Evolutionary conservation across 805 yeast species (phyloP).

Genomic region (Teunomyces cretensis): DNA sequence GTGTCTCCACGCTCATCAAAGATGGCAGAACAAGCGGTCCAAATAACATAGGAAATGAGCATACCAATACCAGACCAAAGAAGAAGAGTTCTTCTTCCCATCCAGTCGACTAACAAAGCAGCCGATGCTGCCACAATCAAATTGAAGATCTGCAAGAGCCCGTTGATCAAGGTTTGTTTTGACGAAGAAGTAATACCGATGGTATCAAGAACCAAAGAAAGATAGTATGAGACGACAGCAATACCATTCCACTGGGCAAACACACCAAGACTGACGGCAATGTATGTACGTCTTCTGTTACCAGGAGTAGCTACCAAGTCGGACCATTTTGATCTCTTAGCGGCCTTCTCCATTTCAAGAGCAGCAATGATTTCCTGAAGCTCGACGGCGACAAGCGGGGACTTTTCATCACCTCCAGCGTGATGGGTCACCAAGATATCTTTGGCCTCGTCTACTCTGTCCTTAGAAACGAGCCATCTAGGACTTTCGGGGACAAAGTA

Average conservation of each 20-base stretch:
- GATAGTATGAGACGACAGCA: conserved; percentile 51
- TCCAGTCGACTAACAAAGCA: conserved; percentile 14
- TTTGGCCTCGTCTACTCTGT: conserved; percentile 16
- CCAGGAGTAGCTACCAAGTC: conserved; percentile 23
- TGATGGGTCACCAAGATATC: conserved; percentile 7
- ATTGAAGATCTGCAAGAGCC: conserved; percentile 49
- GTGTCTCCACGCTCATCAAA: conserved; percentile 13
- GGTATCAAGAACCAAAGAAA: conserved; percentile 47
- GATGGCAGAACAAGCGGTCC: conserved; percentile 46
- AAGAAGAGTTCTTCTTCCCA: conserved; percentile 37
- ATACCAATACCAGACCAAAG: conserved; percentile 33
- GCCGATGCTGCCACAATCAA: conserved; percentile 26
- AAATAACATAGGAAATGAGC: conserved; percentile 37
- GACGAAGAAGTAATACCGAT: conserved; percentile 50
- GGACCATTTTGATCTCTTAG: neutral
- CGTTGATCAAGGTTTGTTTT: conserved; percentile 49
- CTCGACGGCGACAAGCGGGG: conserved; percentile 8
- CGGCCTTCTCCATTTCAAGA: conserved; percentile 3
- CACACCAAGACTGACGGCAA: conserved; percentile 30
- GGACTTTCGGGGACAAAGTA: conserved; percentile 33
- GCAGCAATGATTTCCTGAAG: conserved; percentile 4
- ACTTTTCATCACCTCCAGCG: conserved; percentile 5
- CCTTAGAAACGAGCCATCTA: conserved; percentile 20
- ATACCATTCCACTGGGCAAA: conserved; percentile 50
- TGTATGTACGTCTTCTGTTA: conserved; percentile 27